These are phyloP conservation scores for Kewa caespitosa DNA, from an alignment of 179 eudicot genomes.

Conservation along the genomic window DNA sequence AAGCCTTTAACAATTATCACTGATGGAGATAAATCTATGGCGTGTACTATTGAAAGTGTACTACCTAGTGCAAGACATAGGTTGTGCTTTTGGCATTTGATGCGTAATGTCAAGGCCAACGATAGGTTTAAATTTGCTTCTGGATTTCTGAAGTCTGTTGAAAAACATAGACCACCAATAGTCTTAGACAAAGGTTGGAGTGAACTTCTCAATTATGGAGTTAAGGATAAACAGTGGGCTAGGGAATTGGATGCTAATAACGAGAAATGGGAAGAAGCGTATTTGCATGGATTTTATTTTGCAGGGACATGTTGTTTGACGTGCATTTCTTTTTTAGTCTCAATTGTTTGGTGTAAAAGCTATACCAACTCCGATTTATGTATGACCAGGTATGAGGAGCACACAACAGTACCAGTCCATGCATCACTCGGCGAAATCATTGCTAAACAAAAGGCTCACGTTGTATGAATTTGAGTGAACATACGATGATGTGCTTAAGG, in stretches of 20 bases:
- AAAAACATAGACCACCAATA: neutral
- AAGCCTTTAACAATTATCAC: neutral
- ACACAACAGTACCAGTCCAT: neutral
- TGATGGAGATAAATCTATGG: conserved; percentile 13
- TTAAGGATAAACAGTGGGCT: neutral
- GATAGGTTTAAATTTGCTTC: neutral
- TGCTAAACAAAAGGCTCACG: neutral
- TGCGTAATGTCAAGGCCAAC: neutral
- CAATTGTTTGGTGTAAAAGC: too few species aligned
- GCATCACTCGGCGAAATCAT: neutral
- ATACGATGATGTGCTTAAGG: neutral
- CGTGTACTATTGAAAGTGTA: neutral
- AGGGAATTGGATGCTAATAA: neutral
- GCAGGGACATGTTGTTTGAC: neutral
- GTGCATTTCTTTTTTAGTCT: too few species aligned
- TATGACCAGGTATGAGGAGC: neutral
- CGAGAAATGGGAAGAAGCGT: conserved; percentile 4
- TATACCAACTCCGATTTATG: neutral
- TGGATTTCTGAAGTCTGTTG: neutral
- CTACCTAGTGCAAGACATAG: neutral
- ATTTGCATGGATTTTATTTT: conserved; percentile 5
- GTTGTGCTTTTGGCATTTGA: conserved; percentile 5
- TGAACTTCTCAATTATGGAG: neutral
- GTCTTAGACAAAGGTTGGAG: neutral
- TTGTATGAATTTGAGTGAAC: neutral